Evolutionary conservation across 768 basidiomycete species (phyloP).

Genomic region (Russula vinacea): DNA sequence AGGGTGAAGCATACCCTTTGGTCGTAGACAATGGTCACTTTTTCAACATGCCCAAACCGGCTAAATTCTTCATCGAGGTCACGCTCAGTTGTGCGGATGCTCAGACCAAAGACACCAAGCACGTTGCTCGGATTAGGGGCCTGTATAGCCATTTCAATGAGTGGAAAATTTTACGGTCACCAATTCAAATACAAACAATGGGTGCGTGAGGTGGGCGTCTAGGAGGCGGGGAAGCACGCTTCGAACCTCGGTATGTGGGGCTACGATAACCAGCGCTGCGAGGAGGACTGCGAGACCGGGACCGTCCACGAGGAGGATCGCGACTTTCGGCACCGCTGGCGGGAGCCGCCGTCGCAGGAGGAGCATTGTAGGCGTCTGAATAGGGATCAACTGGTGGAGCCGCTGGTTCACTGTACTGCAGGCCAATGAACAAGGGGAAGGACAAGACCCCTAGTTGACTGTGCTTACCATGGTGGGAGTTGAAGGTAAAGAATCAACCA

Average conservation of each 20-base stretch:
- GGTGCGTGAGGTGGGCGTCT: constrained; percentile 70
- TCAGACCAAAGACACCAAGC: constrained; percentile 97
- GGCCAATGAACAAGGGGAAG: constrained; percentile 22
- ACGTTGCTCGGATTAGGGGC: constrained; percentile 85
- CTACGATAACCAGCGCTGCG: constrained; percentile 67
- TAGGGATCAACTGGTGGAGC: constrained; percentile 70
- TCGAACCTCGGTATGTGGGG: constrained; percentile 48
- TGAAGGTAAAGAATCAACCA: constrained; percentile 35
- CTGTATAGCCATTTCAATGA: constrained; percentile 46
- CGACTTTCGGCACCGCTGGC: constrained; percentile 47
- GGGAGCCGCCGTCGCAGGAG: constrained; percentile 47
- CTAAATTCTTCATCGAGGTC: constrained; percentile 94
- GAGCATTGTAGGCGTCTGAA: constrained; percentile 75
- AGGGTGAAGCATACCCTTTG: constrained; percentile 67
- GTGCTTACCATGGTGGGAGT: constrained; percentile 62
- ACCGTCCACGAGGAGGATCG: constrained; percentile 61
- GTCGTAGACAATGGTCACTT: constrained; percentile 96
- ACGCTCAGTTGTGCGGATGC: constrained; percentile 89
- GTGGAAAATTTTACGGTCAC: constrained; percentile 25
- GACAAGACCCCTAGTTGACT: constrained; percentile 34
- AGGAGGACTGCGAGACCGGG: constrained; percentile 60
- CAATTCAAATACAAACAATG: constrained; percentile 52
- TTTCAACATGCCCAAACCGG: constrained; percentile 85
- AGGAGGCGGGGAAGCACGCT: constrained; percentile 49
- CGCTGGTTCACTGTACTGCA: constrained; percentile 63